Evolutionary conservation across 1,139 yeast species (phyloP).

Genomic region (Eremothecium gossypii): DNA sequence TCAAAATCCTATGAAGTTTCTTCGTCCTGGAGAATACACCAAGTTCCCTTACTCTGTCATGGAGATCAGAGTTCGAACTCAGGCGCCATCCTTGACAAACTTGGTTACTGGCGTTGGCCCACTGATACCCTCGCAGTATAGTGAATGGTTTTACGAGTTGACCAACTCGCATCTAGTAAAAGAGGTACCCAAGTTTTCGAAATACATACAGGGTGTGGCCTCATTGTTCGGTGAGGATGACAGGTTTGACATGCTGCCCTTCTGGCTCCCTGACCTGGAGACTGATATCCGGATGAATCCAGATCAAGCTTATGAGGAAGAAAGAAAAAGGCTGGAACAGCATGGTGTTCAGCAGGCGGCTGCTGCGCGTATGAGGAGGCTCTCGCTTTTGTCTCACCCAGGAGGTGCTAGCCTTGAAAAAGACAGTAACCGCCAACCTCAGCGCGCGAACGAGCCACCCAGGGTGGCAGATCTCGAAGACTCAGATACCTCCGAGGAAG

Average conservation of each 20-base stretch:
- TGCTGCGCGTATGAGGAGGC: constrained; percentile 32
- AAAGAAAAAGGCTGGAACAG: constrained; percentile 35
- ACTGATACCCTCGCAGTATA: constrained; percentile 36
- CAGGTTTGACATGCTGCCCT: constrained; percentile 78
- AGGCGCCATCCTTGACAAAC: constrained; percentile 17
- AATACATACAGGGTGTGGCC: constrained; percentile 86
- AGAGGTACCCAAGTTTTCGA: constrained; percentile 85
- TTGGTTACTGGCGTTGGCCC: constrained; percentile 19
- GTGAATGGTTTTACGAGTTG: constrained; percentile 82
- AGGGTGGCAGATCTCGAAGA: constrained; percentile 35
- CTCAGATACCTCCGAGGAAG: constrained; percentile 37
- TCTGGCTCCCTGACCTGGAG: constrained; percentile 91
- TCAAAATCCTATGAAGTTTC: constrained; percentile 56
- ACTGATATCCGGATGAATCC: constrained; percentile 70
- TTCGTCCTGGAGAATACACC: constrained; percentile 78
- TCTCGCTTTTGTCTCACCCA: constrained; percentile 15
- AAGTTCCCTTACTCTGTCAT: constrained; percentile 87
- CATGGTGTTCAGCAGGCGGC: constrained; percentile 43
- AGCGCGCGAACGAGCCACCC: neutral
- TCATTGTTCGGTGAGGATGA: constrained; percentile 75
- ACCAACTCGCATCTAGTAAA: constrained; percentile 76
- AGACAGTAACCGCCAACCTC: neutral
- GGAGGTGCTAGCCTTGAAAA: neutral
- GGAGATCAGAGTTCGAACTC: constrained; percentile 64
- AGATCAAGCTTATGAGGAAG: constrained; percentile 58